phyloP scores from a whole-genome alignment of 2,329 filamentous ascomycete species.

The Phialocephala subalpina region DNA sequence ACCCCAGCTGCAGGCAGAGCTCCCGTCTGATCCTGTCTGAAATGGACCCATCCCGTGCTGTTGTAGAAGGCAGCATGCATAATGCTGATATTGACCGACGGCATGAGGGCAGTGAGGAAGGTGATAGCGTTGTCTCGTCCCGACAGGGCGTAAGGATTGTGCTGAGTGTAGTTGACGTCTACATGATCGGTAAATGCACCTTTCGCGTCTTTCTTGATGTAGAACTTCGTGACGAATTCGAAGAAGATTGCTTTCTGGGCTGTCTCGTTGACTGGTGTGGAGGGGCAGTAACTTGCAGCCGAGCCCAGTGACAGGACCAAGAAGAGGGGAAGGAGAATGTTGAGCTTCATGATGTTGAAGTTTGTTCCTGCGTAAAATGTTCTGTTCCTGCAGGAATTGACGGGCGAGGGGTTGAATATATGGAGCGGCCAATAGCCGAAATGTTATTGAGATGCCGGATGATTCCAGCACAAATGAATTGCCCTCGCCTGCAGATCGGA shows the following conservation, averaged over 20 bases:
- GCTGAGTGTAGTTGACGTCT: not conserved
- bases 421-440: not conserved
- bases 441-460: not conserved
- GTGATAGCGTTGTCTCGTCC: constrained; percentile 1
- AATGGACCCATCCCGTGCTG: not conserved
- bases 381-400: not conserved
- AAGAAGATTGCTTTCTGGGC: not conserved
- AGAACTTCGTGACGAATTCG: constrained; percentile 3
- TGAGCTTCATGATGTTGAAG: constrained; percentile 4
- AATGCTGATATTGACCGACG: not conserved
- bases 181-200: constrained; percentile 2
- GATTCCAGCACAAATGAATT: not conserved
- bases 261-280: not conserved
- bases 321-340: not conserved
- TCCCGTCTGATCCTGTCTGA: not conserved
- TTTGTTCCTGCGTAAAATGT: not conserved
- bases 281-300: constrained; percentile 2
- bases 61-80: not conserved
- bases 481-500: not conserved
- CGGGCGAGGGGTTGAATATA: not conserved
- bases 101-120: not conserved
- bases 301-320: not conserved
- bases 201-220: not conserved
- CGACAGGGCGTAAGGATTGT: not conserved
- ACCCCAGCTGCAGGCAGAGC: not conserved